A percentile compares a stretch with the other conserved stretches of the same genome.
Conservation (phyloP, 768 basidiomycete species). For the Termitomyces sp. region DNA sequence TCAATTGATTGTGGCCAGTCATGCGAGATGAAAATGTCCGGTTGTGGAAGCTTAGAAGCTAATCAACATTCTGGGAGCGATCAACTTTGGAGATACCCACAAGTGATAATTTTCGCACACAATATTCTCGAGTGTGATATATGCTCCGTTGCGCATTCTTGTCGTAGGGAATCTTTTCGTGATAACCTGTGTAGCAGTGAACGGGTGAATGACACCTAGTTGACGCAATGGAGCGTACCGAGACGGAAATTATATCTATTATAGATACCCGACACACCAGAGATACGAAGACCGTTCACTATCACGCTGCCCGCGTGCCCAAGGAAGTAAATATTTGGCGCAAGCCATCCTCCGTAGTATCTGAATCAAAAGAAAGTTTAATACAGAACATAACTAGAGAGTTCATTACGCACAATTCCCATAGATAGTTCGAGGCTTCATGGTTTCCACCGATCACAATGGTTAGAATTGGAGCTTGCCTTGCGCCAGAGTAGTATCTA, state of each 20-base stretch:
- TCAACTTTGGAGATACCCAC: slow-evolving; percentile 30
- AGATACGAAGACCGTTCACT: slow-evolving; percentile 83
- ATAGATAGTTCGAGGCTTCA: slow-evolving; percentile 94
- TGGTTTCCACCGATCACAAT: slow-evolving; percentile 97
- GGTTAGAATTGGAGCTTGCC: slow-evolving; percentile 79
- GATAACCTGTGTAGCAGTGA: slow-evolving; percentile 48
- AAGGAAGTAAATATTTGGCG: slow-evolving; percentile 94
- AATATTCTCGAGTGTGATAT: slow-evolving; percentile 89
- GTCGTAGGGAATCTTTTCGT: slow-evolving; percentile 81
- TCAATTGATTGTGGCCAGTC: slow-evolving; percentile 94
- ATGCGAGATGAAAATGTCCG: slow-evolving; percentile 85
- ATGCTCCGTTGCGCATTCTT: slow-evolving; percentile 67
- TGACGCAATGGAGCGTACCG: slow-evolving; percentile 37
- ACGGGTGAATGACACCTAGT: not conserved
- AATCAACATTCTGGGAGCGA: not conserved
- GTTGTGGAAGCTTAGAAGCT: slow-evolving; percentile 45
- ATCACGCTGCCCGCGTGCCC: slow-evolving; percentile 87
- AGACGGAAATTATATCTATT: slow-evolving; percentile 66
- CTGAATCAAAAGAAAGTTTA: slow-evolving; percentile 28
- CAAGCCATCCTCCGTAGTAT: slow-evolving; percentile 96
- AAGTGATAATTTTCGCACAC: slow-evolving; percentile 70
- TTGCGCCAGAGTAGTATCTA: slow-evolving; percentile 86
- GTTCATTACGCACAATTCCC: slow-evolving; percentile 71
- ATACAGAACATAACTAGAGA: not conserved
- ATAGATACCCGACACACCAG: slow-evolving; percentile 91